phyloP scores from a whole-genome alignment of 352 stramenopile genomes.

The Pythium coloratum region DNA sequence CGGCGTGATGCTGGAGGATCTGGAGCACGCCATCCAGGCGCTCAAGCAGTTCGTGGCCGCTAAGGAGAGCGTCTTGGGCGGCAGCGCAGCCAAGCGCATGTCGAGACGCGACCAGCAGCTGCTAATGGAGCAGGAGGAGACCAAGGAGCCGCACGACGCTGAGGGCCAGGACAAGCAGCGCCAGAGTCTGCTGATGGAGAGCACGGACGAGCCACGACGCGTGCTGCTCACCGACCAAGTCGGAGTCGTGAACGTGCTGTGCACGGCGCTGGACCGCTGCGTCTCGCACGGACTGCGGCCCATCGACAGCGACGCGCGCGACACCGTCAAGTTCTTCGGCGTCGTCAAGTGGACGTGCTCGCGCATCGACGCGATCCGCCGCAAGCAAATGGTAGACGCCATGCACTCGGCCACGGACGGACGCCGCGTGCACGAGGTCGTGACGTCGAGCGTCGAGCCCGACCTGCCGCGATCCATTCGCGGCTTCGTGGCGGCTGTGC shows the following conservation, averaged over 20 bases:
- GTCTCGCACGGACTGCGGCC: constrained; percentile 61
- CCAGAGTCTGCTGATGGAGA: constrained; percentile 56
- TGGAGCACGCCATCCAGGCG: constrained; percentile 63
- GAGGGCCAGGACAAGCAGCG: background rate
- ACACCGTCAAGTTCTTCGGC: constrained; percentile 85
- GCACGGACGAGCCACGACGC: constrained; percentile 65
- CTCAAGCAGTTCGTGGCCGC: constrained; percentile 53
- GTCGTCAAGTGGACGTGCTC: constrained; percentile 87
- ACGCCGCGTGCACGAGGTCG: constrained; percentile 57
- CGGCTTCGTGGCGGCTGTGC: constrained; percentile 63
- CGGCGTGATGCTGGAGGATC: constrained; percentile 76
- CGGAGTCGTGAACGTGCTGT: constrained; percentile 70
- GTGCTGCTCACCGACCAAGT: constrained; percentile 74
- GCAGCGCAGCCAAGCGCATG: constrained; percentile 5
- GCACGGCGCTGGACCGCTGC: constrained; percentile 71
- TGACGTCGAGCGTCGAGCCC: constrained; percentile 69
- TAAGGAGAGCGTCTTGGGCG: constrained; percentile 28
- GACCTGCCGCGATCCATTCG: constrained; percentile 71
- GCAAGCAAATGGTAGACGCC: constrained; percentile 63
- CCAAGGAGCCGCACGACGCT: constrained; percentile 13
- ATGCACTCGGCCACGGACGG: constrained; percentile 46
- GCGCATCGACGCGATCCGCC: constrained; percentile 66
- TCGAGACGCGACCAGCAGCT: constrained; percentile 17
- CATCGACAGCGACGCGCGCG: constrained; percentile 50
- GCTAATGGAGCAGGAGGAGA: constrained; percentile 23